Conservation (phyloP, 768 basidiomycete genomes). For the Asterophora parasitica region DNA sequence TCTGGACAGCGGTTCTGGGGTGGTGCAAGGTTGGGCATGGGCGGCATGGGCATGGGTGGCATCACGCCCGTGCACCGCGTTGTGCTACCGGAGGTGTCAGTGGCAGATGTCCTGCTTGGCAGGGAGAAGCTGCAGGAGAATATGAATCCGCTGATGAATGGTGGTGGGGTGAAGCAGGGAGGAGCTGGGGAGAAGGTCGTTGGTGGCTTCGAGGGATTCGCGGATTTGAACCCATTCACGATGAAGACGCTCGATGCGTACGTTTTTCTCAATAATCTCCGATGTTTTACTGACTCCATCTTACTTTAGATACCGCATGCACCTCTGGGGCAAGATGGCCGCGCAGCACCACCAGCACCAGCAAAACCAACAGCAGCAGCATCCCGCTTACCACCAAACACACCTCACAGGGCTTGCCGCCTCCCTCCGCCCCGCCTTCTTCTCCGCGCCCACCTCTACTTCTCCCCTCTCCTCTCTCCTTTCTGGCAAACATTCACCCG, state of each 20-base stretch:
- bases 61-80: constrained; percentile 84
- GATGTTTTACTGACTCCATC: not conserved
- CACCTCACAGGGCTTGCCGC: constrained; percentile 35
- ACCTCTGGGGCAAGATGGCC: constrained; percentile 89
- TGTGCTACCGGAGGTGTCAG: constrained; percentile 62
- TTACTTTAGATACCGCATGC: constrained; percentile 66
- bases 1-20: constrained; percentile 65
- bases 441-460: constrained; percentile 16
- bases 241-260: constrained; percentile 83
- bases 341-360: constrained; percentile 51
- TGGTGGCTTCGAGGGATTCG: no score
- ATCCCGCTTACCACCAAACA: constrained; percentile 31
- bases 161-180: constrained; percentile 9
- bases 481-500: constrained; percentile 41
- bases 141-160: constrained; percentile 71
- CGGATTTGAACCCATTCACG: constrained; percentile 62
- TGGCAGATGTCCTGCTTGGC: constrained; percentile 13
- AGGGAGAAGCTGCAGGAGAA: constrained; percentile 56
- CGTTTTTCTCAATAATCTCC: constrained; percentile 22
- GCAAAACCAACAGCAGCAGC: constrained; percentile 30
- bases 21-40: constrained; percentile 39
- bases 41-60: constrained; percentile 43
- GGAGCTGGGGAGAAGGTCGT: not conserved
- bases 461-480: constrained; percentile 29
- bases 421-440: constrained; percentile 32